A percentile compares a stretch with the other conserved stretches of the same genome.
Conservation (phyloP, 176 grass and related monocot species). For the Oryza brachyantha region DNA sequence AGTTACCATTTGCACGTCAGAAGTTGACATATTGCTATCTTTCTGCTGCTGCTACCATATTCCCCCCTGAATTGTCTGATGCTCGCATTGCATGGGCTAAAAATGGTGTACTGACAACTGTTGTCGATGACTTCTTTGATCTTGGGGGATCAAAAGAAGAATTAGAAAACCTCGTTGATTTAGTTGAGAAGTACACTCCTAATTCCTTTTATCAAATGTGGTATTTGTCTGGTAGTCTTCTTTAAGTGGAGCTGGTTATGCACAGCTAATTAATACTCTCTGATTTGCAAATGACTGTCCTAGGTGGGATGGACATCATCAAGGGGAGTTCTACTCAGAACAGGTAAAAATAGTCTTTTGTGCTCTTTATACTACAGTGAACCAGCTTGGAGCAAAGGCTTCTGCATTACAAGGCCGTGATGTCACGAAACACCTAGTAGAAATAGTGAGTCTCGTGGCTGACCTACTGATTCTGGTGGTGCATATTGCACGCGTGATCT, state of each 20-base stretch:
- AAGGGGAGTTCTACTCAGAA: conserved; percentile 54
- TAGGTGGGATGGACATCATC: conserved; percentile 69
- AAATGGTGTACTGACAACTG: conserved; percentile 62
- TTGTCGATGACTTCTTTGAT: conserved; percentile 84
- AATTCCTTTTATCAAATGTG: neutral
- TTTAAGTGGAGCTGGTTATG: neutral
- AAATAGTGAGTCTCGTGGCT: conserved; percentile 47
- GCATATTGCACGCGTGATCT: neutral
- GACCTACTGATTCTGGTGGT: neutral
- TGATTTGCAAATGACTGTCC: neutral
- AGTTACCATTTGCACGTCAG: conserved; percentile 67
- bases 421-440: conserved; percentile 50
- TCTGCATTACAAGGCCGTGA: conserved; percentile 47
- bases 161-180: conserved; percentile 45
- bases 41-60: conserved; percentile 63
- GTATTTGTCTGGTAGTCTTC: neutral
- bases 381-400: conserved; percentile 60
- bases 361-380: conserved; percentile 50
- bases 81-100: conserved; percentile 60
- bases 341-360: conserved; percentile 69
- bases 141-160: conserved; percentile 72
- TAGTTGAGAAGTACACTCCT: conserved; percentile 58
- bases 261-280: neutral
- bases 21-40: conserved; percentile 66
- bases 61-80: conserved; percentile 47